phyloP scores from a whole-genome alignment of 495 filamentous ascomycete species.

The Monascus purpureus region DNA sequence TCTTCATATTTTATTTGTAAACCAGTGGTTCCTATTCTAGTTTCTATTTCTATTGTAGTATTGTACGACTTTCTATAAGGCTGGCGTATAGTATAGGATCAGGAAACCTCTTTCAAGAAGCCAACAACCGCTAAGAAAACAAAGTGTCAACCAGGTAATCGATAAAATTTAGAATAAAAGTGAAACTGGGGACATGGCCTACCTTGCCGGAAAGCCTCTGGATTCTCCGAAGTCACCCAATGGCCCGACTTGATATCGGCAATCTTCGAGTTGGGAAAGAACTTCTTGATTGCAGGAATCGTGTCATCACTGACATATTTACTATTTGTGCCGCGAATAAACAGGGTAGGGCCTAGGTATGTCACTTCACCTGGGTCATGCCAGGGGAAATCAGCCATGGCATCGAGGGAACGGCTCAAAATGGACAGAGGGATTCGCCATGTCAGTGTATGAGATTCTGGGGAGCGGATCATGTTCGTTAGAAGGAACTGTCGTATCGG shows the following conservation, averaged over 20 bases:
- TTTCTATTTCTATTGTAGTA: too few species aligned
- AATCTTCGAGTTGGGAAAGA: slow-evolving; percentile 74
- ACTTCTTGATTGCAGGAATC: slow-evolving; percentile 73
- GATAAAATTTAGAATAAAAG: slow-evolving; percentile 1
- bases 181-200: slow-evolving; percentile 10
- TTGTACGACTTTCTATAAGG: too few species aligned
- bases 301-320: slow-evolving; percentile 77
- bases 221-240: slow-evolving; percentile 90
- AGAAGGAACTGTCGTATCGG: slow-evolving; percentile 83
- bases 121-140: slow-evolving; percentile 23
- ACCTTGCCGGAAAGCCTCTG: slow-evolving; percentile 75
- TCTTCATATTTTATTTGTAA: too few species aligned
- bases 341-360: slow-evolving; percentile 65
- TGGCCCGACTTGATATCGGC: slow-evolving; percentile 80
- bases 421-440: slow-evolving; percentile 49
- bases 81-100: too few species aligned
- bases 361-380: slow-evolving; percentile 34
- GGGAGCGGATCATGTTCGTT: slow-evolving; percentile 60
- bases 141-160: not conserved
- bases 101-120: slow-evolving; percentile 17
- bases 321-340: slow-evolving; percentile 73
- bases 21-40: too few species aligned
- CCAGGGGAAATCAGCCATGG: slow-evolving; percentile 77
- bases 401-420: slow-evolving; percentile 40
- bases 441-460: slow-evolving; percentile 25